Evolutionary conservation across 768 basidiomycete genomes (phyloP).

Genomic region (Amanita brunnescens): DNA sequence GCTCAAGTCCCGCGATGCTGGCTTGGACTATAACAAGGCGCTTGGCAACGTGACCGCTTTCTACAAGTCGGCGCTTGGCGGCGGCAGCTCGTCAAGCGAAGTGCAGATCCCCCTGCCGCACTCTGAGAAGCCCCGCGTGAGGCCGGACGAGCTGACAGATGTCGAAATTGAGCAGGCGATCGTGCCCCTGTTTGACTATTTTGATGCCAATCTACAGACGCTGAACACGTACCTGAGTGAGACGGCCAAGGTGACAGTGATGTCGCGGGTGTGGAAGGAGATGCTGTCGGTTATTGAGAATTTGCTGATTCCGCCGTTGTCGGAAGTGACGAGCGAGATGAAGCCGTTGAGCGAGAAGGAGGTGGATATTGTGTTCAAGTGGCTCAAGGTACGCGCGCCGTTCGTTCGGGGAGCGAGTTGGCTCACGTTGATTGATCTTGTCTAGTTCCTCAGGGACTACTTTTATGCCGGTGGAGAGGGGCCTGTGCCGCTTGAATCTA

Average conservation of each 20-base stretch:
- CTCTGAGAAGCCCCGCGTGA: constrained; percentile 67
- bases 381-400: constrained; percentile 65
- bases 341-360: constrained; percentile 90
- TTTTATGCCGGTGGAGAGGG: constrained; percentile 94
- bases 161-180: constrained; percentile 94
- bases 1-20: constrained; percentile 48
- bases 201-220: constrained; percentile 87
- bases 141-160: constrained; percentile 80
- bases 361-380: constrained; percentile 97
- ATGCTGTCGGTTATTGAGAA: constrained; percentile 79
- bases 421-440: not conserved
- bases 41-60: constrained; percentile 74
- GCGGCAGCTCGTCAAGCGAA: constrained; percentile 42
- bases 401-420: not conserved
- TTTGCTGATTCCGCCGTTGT: constrained; percentile 84
- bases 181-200: constrained; percentile 87
- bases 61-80: constrained; percentile 69
- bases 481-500: constrained; percentile 71
- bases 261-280: constrained; percentile 95
- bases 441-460: constrained; percentile 86
- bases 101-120: constrained; percentile 70
- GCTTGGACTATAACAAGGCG: constrained; percentile 85
- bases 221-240: constrained; percentile 84
- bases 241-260: constrained; percentile 83
- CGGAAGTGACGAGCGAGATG: constrained; percentile 81